Evolutionary conservation across 805 yeast genomes (phyloP).

Genomic region (Ogataea degrootiae): DNA sequence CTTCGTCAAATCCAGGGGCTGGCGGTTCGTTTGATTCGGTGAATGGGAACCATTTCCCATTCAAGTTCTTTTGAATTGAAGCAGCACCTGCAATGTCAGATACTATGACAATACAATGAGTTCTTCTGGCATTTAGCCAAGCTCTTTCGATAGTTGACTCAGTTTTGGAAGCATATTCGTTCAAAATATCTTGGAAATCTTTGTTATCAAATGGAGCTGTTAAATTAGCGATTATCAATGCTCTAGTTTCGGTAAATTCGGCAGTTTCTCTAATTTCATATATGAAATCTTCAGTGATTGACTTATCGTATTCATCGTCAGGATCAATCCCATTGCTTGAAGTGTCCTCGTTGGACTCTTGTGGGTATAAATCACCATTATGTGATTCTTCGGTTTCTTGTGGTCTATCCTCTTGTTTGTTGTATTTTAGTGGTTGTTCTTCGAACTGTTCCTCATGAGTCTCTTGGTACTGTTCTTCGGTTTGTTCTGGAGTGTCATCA

Average conservation of each 20-base stretch:
- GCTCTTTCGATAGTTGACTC: conserved; percentile 35
- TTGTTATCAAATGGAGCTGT: conserved; percentile 35
- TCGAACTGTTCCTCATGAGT: neutral
- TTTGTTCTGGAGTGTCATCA: neutral
- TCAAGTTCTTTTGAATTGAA: conserved; percentile 30
- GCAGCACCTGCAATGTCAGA: conserved; percentile 38
- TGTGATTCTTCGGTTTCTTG: neutral
- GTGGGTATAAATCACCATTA: conserved; percentile 2
- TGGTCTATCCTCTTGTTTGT: neutral
- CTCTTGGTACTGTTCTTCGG: conserved; percentile 2
- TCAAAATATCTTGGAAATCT: conserved; percentile 34
- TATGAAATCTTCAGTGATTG: conserved; percentile 26
- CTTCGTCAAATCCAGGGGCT: conserved; percentile 20
- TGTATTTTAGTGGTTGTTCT: neutral
- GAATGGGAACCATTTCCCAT: conserved; percentile 33
- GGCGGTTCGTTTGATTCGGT: conserved; percentile 7
- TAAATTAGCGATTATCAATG: conserved; percentile 41
- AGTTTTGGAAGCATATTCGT: conserved; percentile 25
- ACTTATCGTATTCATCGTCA: conserved; percentile 18
- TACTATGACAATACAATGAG: conserved; percentile 40
- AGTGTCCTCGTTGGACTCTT: neutral
- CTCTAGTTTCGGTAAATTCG: conserved; percentile 36
- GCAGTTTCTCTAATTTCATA: conserved; percentile 32
- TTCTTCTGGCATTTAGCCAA: conserved; percentile 38
- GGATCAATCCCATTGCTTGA: neutral